Percentiles rank a stretch among this genome's conserved stretches.
phyloP scores from a whole-genome alignment of 2,329 filamentous ascomycete species.

The Botrytis deweyae region DNA sequence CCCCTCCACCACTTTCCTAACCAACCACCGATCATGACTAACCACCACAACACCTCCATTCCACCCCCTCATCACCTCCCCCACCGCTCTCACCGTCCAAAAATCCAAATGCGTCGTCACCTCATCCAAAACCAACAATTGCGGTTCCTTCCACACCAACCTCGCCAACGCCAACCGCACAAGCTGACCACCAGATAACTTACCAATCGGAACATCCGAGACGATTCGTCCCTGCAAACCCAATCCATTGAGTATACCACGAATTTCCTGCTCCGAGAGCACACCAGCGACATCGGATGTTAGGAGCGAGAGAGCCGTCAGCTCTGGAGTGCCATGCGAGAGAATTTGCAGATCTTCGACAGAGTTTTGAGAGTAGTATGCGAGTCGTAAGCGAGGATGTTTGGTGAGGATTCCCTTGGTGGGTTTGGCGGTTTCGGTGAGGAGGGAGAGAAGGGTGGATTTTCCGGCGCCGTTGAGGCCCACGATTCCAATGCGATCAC shows the following conservation, averaged over 20 bases:
- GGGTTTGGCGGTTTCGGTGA: conserved; percentile 60
- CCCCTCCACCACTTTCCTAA: conserved; percentile 71
- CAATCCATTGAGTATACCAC: conserved; percentile 65
- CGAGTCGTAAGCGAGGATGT: conserved; percentile 68
- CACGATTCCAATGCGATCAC: conserved; percentile 71
- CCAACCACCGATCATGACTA: conserved; percentile 80
- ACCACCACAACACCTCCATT: conserved; percentile 74
- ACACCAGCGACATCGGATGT: conserved; percentile 51
- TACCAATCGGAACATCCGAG: conserved; percentile 69
- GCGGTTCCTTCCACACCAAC: conserved; percentile 97
- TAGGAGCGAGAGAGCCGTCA: conserved; percentile 67
- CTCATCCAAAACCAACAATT: conserved; percentile 93
- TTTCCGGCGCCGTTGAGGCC: conserved; percentile 83
- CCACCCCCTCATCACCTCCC: conserved; percentile 65
- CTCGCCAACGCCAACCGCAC: conserved; percentile 84
- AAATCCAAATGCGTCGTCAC: conserved; percentile 90
- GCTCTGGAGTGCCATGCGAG: conserved; percentile 47
- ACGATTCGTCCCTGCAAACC: conserved; percentile 69
- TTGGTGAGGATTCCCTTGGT: conserved; percentile 60
- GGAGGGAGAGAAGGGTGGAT: conserved; percentile 71
- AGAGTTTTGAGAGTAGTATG: conserved; percentile 78
- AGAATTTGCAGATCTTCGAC: conserved; percentile 65
- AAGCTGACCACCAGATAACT: conserved; percentile 77
- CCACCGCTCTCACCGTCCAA: conserved; percentile 72
- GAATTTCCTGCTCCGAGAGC: conserved; percentile 65